Percentiles rank a stretch among this genome's conserved stretches.
Evolutionary conservation across 495 filamentous ascomycete species (phyloP).

Genomic region (Neurospora sp.): DNA sequence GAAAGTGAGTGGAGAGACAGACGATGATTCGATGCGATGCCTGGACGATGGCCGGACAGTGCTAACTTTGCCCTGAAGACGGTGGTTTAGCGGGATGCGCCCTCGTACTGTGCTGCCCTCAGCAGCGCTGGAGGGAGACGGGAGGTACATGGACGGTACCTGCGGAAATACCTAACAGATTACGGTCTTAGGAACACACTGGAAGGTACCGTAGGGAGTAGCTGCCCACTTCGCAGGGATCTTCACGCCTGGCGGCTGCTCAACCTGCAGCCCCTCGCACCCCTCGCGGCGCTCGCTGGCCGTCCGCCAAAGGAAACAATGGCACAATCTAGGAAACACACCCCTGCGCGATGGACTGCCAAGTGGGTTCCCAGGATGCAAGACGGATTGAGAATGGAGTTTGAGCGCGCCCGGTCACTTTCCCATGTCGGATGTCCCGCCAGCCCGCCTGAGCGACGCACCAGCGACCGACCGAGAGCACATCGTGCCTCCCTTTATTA

Average conservation of each 20-base stretch:
- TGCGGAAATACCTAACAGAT: neutral
- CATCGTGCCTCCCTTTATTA: slow-evolving; percentile 8
- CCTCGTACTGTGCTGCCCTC: neutral
- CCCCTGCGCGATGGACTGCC: neutral
- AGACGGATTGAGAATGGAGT: slow-evolving; percentile 16
- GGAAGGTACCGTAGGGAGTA: neutral
- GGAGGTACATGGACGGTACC: neutral
- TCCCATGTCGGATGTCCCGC: slow-evolving; percentile 14
- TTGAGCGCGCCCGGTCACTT: slow-evolving; percentile 21
- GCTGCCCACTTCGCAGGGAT: slow-evolving; percentile 14
- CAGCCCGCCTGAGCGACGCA: neutral
- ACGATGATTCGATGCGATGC: neutral
- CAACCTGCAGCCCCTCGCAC: slow-evolving; percentile 2
- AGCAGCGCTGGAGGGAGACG: neutral
- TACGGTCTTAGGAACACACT: neutral
- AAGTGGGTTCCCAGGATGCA: neutral
- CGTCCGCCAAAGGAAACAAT: neutral
- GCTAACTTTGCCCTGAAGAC: neutral
- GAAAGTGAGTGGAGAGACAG: neutral
- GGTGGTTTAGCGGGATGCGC: neutral
- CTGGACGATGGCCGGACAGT: neutral
- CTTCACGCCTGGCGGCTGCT: slow-evolving; percentile 9
- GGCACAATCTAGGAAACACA: neutral
- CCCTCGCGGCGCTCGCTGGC: neutral
- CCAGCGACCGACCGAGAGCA: slow-evolving; percentile 4